These are phyloP conservation scores for Cryptosporidium sp. DNA, from an alignment of 169 alveolate species.

Conservation along the genomic window DNA sequence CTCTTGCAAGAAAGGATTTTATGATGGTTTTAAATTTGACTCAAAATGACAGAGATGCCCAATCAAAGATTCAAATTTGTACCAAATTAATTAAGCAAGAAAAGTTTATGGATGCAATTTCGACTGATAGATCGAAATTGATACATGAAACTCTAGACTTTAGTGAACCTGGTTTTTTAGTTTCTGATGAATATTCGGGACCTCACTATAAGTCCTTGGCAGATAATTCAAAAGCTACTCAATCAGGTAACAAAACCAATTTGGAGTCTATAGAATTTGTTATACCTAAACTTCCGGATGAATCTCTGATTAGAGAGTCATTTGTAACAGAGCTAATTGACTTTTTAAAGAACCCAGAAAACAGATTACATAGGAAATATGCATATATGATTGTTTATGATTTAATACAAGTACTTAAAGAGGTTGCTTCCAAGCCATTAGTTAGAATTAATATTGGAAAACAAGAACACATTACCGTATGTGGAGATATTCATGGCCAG, in stretches of 20 bases:
- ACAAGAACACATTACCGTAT: constrained; percentile 95
- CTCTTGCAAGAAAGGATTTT: constrained; percentile 94
- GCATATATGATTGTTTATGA: constrained; percentile 90
- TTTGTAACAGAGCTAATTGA: constrained; percentile 81
- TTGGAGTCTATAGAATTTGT: not conserved
- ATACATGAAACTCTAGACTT: constrained; percentile 52
- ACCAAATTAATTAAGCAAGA: constrained; percentile 82
- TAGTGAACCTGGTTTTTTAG: constrained; percentile 8
- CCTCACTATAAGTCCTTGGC: constrained; percentile 17
- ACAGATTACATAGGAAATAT: constrained; percentile 93
- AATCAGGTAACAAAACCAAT: not conserved
- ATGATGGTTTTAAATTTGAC: constrained; percentile 80
- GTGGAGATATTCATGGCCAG: constrained; percentile 99
- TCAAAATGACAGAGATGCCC: constrained; percentile 88
- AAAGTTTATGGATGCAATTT: constrained; percentile 87
- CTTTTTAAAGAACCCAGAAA: constrained; percentile 91
- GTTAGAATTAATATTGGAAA: constrained; percentile 89
- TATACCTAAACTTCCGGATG: not conserved
- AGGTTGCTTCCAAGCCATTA: constrained; percentile 85
- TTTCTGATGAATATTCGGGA: constrained; percentile 32
- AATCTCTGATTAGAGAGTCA: constrained; percentile 70
- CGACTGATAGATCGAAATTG: constrained; percentile 77
- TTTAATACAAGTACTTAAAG: constrained; percentile 88
- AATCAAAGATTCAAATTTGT: constrained; percentile 82
- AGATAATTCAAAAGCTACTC: not conserved